A percentile compares a stretch with the other conserved stretches of the same genome.
These are phyloP conservation scores for Lichtheimia ornata DNA, from an alignment of 371 early-diverging fungal species.

Conservation along the genomic window DNA sequence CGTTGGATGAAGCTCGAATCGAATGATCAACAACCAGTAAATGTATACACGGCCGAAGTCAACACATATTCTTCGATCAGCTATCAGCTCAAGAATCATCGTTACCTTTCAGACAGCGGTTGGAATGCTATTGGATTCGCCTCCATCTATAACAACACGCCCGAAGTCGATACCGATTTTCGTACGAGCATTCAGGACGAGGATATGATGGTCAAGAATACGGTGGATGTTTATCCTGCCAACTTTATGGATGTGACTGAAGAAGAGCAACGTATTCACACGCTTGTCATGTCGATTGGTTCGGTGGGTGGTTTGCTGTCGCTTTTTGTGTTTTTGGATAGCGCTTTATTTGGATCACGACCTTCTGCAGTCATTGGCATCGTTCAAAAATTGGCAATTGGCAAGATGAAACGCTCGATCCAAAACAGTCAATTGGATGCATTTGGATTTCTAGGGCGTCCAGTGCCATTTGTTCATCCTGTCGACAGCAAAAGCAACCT, in stretches of 20 bases:
- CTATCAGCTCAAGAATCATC: not conserved
- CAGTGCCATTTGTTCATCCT: constrained; percentile 3
- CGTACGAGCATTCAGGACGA: not conserved
- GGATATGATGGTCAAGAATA: not conserved
- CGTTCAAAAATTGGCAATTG: not conserved
- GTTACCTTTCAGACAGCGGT: not conserved
- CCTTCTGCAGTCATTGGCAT: not conserved
- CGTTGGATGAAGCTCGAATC: not conserved
- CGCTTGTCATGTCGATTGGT: not conserved
- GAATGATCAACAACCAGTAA: not conserved
- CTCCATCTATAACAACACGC: not conserved
- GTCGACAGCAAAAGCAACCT: not conserved
- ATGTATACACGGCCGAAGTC: not conserved
- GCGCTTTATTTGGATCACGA: not conserved
- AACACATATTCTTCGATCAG: not conserved
- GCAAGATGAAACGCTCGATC: not conserved
- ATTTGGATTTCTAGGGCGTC: constrained; percentile 3
- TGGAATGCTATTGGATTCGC: constrained; percentile 7
- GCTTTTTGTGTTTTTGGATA: not conserved
- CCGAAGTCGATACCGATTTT: not conserved
- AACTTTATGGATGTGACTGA: not conserved
- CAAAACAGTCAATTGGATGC: not conserved
- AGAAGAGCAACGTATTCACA: not conserved
- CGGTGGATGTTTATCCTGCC: constrained; percentile 1
- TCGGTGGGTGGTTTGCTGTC: constrained; percentile 1